These are phyloP conservation scores for Cryphonectria parasitica DNA, from an alignment of 2,329 filamentous ascomycete genomes.

Conservation along the genomic window DNA sequence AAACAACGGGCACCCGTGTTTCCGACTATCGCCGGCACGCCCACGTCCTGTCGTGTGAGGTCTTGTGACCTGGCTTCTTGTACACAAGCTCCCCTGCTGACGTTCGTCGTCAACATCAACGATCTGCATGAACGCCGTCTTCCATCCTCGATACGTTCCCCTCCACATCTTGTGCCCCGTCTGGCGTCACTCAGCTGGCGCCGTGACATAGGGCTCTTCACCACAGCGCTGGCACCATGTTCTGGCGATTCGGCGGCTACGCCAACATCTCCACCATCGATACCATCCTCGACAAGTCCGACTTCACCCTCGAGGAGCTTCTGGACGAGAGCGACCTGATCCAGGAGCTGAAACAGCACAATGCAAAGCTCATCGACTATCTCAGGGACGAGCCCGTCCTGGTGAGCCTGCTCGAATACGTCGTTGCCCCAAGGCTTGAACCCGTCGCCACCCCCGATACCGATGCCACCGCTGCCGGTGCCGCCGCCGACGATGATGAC, in stretches of 20 bases:
- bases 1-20: background rate
- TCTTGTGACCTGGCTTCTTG: background rate
- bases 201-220: slow-evolving; percentile 35
- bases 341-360: slow-evolving; percentile 97
- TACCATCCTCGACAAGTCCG: slow-evolving; percentile 93
- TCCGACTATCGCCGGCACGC: background rate
- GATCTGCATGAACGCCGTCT: slow-evolving; percentile 25
- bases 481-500: slow-evolving; percentile 54
- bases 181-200: slow-evolving; percentile 31
- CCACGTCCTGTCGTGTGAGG: background rate
- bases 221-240: slow-evolving; percentile 71
- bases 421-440: slow-evolving; percentile 76
- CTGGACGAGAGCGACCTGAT: slow-evolving; percentile 96
- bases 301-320: slow-evolving; percentile 93
- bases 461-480: slow-evolving; percentile 44
- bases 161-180: slow-evolving; percentile 18
- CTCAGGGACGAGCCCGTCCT: slow-evolving; percentile 86
- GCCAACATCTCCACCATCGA: slow-evolving; percentile 97
- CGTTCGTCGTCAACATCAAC: slow-evolving; percentile 8
- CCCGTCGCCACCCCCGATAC: slow-evolving; percentile 56
- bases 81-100: background rate
- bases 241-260: slow-evolving; percentile 99
- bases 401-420: slow-evolving; percentile 85
- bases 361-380: slow-evolving; percentile 96
- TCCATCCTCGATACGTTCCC: slow-evolving; percentile 13